Percentiles rank a stretch among this genome's conserved stretches.
Evolutionary conservation across 441 rosid species (phyloP).

Genomic region (Populus trichocarpa): DNA sequence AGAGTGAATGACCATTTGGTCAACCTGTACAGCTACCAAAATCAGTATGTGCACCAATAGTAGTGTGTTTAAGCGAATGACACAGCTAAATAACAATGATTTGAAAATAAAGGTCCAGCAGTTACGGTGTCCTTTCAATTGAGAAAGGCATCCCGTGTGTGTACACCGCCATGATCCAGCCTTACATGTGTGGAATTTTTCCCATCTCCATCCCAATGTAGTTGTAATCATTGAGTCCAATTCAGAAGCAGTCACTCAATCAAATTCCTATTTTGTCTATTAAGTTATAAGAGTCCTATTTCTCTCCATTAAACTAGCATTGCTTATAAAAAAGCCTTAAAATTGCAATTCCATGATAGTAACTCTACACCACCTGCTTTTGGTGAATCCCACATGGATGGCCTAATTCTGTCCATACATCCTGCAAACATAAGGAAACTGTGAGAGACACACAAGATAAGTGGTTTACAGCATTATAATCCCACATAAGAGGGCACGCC

Average conservation of each 20-base stretch:
- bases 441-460: background rate
- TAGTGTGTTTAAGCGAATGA: constrained; percentile 16
- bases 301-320: background rate
- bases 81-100: background rate
- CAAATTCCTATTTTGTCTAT: background rate
- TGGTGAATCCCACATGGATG: constrained; percentile 98
- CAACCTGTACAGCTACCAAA: constrained; percentile 54
- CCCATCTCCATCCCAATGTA: background rate
- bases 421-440: constrained; percentile 46
- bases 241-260: background rate
- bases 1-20: constrained; percentile 98
- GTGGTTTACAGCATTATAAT: background rate
- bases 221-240: background rate
- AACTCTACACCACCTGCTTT: constrained; percentile 61
- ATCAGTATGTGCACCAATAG: constrained; percentile 23
- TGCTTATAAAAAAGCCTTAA: background rate
- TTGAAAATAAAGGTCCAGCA: constrained; percentile 7
- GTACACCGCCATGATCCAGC: background rate
- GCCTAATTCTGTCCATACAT: constrained; percentile 97
- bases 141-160: background rate
- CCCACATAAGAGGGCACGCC: background rate
- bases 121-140: background rate
- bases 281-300: background rate
- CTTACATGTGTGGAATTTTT: background rate
- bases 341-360: background rate